Conservation (phyloP, 2,329 filamentous ascomycete genomes). For the Westerdykella sp. region DNA sequence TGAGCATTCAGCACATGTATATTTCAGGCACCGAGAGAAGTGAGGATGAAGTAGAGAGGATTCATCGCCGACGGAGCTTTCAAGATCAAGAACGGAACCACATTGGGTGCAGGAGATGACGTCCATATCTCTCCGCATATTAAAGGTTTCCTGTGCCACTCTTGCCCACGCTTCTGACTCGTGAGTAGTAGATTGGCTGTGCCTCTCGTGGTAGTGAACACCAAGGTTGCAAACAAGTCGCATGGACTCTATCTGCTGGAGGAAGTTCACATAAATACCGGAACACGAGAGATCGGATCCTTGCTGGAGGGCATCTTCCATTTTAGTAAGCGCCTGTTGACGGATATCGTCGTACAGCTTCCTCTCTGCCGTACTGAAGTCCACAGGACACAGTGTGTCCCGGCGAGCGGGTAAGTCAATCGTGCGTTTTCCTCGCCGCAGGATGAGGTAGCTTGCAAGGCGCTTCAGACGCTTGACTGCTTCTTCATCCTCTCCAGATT, state of each 20-base stretch:
- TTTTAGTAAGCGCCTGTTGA: conserved; percentile 6
- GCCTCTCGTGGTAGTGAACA: conserved; percentile 28
- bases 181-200: conserved; percentile 2
- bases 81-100: conserved; percentile 4
- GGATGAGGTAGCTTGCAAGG: conserved; percentile 35
- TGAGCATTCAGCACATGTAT: conserved; percentile 10
- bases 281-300: conserved; percentile 5
- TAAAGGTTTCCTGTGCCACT: conserved; percentile 10
- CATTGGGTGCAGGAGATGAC: conserved; percentile 11
- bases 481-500: conserved; percentile 31
- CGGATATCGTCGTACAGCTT: conserved; percentile 30
- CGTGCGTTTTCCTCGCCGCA: conserved; percentile 38
- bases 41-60: conserved; percentile 3
- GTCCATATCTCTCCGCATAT: conserved; percentile 9
- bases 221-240: conserved; percentile 46
- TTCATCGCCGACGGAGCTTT: not conserved
- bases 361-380: conserved; percentile 36
- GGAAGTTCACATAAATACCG: conserved; percentile 36
- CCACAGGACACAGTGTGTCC: conserved; percentile 32
- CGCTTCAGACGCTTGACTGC: conserved; percentile 38
- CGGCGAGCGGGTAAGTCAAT: conserved; percentile 36
- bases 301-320: conserved; percentile 29
- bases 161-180: conserved; percentile 4
- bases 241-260: conserved; percentile 44
- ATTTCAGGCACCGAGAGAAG: conserved; percentile 12